phyloP scores from a whole-genome alignment of 805 yeast species.

The Saturnispora besseyi region DNA sequence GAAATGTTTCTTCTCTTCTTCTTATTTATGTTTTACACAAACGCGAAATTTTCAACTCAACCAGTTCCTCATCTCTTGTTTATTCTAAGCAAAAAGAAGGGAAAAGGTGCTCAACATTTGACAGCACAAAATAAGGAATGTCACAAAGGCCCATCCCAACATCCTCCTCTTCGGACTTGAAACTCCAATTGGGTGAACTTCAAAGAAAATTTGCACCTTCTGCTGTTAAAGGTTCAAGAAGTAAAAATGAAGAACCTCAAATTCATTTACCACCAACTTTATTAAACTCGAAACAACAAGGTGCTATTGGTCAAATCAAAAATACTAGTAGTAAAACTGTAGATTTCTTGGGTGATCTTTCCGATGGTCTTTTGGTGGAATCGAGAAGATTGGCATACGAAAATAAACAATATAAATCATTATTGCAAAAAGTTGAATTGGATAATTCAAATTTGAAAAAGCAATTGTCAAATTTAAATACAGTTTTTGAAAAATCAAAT shows the following conservation, averaged over 20 bases:
- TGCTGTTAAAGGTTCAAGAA: slow-evolving; percentile 7
- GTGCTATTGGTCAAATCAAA: neutral
- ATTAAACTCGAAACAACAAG: slow-evolving; percentile 6
- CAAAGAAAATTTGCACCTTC: slow-evolving; percentile 24
- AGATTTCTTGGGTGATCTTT: slow-evolving; percentile 63
- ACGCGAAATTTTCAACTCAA: too few relatives aligned
- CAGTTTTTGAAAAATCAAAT: slow-evolving; percentile 27
- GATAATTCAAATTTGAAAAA: slow-evolving; percentile 33
- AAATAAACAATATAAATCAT: slow-evolving; percentile 39
- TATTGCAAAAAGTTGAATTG: slow-evolving; percentile 33
- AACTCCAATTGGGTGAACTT: slow-evolving; percentile 35
- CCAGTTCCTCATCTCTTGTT: neutral
- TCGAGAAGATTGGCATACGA: slow-evolving; percentile 64
- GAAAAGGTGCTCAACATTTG: too few relatives aligned
- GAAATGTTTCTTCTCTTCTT: too few relatives aligned
- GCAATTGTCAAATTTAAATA: slow-evolving; percentile 28
- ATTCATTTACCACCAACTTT: slow-evolving; percentile 17
- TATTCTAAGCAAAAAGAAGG: neutral
- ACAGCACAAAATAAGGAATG: neutral
- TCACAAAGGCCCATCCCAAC: slow-evolving; percentile 3
- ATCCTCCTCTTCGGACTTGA: slow-evolving; percentile 28
- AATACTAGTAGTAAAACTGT: slow-evolving; percentile 43
- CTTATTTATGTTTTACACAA: too few relatives aligned
- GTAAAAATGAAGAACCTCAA: slow-evolving; percentile 9
- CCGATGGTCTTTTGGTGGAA: slow-evolving; percentile 61